Evolutionary conservation across 2,329 filamentous ascomycete genomes (phyloP), one percentile per base, ranked within the genome.

Genomic region (Phaeosphaeriaceae sp.): DNA sequence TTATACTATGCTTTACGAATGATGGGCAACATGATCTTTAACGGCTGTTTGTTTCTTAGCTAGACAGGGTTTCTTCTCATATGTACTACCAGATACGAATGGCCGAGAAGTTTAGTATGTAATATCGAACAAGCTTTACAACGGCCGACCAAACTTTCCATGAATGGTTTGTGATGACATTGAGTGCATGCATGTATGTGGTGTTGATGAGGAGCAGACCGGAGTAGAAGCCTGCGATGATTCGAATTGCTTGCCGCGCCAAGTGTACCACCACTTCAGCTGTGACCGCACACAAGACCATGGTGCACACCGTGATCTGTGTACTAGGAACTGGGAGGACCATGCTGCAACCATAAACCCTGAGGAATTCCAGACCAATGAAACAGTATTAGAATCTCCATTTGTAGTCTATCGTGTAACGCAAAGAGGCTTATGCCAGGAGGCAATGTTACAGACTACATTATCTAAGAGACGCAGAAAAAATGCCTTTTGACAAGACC

Each of bases 31-130:
- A 57, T 54, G 60, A 64, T 69, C 64, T 71, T 68, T 54, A 56
- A 63, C 27, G 60, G 47, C 56, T 47, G 58, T 57, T 56, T 59
- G 65, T 66, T 68, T 56, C 58, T 67, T 72, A 68, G 61, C 61
- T 63, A 54, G 55, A 54, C 60, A 73, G 62, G 61, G 40, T 62
- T 72, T 67, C 62, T 61, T 54, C 54, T 64, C 61, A 64, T 57
- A 73, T 66, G 68, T 74, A 65, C 62, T 74, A 73, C 57, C 33
- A 72, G 57, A 60, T 73, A 70, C 47, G 48, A 48, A 66, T 50
- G 64, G 65, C 67, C 65, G 61, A 47, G 52, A 55, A 65, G 57
- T 65, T 42, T 60, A 69, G 63, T 57, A 73, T 67, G 55, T 65
- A 58, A 70, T 72, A 66, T 65, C 67, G 36, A 67, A 56, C 57